Conservation (phyloP, 78 protist genomes). For the slime mould (Dictyostelium discoideum) region dicty_2.7 NC_007091.3:3778001-3778500, state of each 20-base stretch:
- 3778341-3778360: background rate
- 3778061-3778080: background rate
- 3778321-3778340: background rate
- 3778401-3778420: too few relatives aligned
- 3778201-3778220: background rate
- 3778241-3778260: background rate
- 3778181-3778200: background rate
- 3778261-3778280: slow-evolving; percentile 22
- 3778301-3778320: background rate
- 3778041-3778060: background rate
- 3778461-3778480: background rate
- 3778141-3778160: background rate
- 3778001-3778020: background rate
- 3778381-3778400: background rate
- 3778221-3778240: background rate
- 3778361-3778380: background rate
- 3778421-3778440: background rate
- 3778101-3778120: background rate
- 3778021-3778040: background rate
- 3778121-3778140: background rate
- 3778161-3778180: background rate
- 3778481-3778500: too few relatives aligned
- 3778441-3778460: background rate
- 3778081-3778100: background rate
- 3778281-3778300: slow-evolving; percentile 14